Conservation (phyloP, 768 basidiomycete species). For the Neoboletus magnificus region DNA sequence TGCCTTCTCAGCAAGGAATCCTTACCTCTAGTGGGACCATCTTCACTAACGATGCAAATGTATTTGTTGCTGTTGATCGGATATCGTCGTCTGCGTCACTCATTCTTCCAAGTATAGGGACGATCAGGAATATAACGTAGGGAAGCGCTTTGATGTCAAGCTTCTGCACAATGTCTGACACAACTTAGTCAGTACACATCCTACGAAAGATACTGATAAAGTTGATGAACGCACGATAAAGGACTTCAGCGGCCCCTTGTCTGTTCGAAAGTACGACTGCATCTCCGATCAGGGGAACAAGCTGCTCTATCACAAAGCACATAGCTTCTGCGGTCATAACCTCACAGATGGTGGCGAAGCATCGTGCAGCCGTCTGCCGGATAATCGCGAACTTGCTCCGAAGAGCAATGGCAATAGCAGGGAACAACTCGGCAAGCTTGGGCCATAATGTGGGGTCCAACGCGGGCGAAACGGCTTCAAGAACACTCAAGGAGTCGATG, state of each 20-base stretch:
- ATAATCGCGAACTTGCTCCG: slow-evolving; percentile 87
- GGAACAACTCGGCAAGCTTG: slow-evolving; percentile 69
- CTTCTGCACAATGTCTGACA: slow-evolving; percentile 80
- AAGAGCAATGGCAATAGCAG: slow-evolving; percentile 71
- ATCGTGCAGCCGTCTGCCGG: slow-evolving; percentile 81
- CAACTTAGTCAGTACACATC: slow-evolving; percentile 11
- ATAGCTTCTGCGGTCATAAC: slow-evolving; percentile 84
- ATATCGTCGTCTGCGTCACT: slow-evolving; percentile 91
- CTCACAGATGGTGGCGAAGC: slow-evolving; percentile 84
- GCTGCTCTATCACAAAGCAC: slow-evolving; percentile 81
- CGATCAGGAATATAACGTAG: slow-evolving; percentile 95
- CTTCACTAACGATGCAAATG: slow-evolving; percentile 95
- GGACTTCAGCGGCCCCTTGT: slow-evolving; percentile 86
- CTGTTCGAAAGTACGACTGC: slow-evolving; percentile 68
- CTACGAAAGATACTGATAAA: background rate
- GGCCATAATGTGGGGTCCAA: slow-evolving; percentile 69
- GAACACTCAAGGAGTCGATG: slow-evolving; percentile 87
- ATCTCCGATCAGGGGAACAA: slow-evolving; percentile 82
- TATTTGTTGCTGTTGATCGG: slow-evolving; percentile 92
- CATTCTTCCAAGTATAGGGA: slow-evolving; percentile 96
- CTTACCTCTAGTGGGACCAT: slow-evolving; percentile 96
- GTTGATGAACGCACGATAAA: slow-evolving; percentile 71
- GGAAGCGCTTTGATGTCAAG: slow-evolving; percentile 94
- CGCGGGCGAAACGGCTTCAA: slow-evolving; percentile 77
- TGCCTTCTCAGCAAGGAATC: background rate